phyloP scores from a whole-genome alignment of 1,284 basidiomycete species.

The Papiliotrema laurentii region DNA sequence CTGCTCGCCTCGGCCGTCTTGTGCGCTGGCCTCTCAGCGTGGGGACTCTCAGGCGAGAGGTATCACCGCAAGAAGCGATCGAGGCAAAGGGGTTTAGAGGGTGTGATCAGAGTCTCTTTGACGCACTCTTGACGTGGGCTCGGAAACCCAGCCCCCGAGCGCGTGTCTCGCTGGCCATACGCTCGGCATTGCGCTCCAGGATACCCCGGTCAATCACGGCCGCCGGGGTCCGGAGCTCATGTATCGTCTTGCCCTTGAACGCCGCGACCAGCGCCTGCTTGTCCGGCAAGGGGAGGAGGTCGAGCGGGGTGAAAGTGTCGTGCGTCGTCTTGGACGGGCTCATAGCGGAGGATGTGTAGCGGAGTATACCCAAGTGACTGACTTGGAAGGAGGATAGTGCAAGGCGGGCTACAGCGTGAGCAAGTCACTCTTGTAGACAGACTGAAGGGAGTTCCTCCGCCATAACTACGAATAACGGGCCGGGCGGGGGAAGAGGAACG shows the following conservation, averaged over 20 bases:
- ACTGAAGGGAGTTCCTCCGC: no score
- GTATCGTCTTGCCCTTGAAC: conserved; percentile 60
- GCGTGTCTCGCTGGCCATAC: conserved; percentile 62
- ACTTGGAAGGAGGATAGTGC: not conserved
- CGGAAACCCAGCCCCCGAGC: conserved; percentile 67
- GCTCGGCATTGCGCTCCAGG: conserved; percentile 67
- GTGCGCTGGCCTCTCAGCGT: conserved; percentile 30
- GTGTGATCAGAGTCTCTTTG: conserved; percentile 48
- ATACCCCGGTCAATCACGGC: conserved; percentile 66
- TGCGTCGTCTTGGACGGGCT: not conserved
- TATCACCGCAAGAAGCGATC: not conserved
- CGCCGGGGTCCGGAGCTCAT: conserved; percentile 67
- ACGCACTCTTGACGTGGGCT: conserved; percentile 80
- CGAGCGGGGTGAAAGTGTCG: conserved; percentile 19
- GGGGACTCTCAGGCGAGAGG: not conserved
- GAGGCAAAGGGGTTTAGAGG: not conserved
- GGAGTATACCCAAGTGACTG: not conserved
- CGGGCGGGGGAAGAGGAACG: no score
- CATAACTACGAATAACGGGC: no score
- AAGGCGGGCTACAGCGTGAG: no score
- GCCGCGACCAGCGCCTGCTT: conserved; percentile 58
- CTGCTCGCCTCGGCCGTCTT: conserved; percentile 69
- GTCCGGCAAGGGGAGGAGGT: conserved; percentile 39
- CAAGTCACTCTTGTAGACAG: no score
- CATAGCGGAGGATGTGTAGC: no score